Evolutionary conservation across 257 asterid species (phyloP).

Genomic region (Nicotiana knightiana): DNA sequence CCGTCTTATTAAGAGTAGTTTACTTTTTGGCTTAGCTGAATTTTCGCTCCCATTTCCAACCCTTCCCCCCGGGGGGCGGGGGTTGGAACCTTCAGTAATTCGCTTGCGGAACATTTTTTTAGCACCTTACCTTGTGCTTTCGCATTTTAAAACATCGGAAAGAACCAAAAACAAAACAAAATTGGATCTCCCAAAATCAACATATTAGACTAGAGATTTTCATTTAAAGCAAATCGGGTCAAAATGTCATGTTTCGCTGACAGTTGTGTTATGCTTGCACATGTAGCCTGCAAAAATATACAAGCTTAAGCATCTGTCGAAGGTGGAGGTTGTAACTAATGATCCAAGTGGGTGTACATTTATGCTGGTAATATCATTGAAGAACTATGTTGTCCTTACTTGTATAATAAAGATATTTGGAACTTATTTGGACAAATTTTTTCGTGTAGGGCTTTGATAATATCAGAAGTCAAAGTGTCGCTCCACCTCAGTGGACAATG

Average conservation of each 20-base stretch:
- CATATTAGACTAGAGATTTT: neutral
- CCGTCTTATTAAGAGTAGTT: neutral
- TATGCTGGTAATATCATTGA: constrained; percentile 51
- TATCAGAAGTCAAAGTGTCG: constrained; percentile 87
- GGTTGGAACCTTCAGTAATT: neutral
- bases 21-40: neutral
- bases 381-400: constrained; percentile 1
- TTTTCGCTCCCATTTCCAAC: neutral
- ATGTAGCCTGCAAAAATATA: constrained; percentile 77
- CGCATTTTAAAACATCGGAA: neutral
- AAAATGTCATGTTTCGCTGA: neutral
- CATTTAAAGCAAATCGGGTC: neutral
- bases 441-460: constrained; percentile 87
- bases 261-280: neutral
- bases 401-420: constrained; percentile 8
- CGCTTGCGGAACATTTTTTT: constrained; percentile 4
- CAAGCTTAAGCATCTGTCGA: constrained; percentile 93
- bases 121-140: neutral
- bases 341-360: constrained; percentile 99
- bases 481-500: constrained; percentile 99
- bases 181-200: neutral
- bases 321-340: constrained; percentile 84
- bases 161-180: neutral
- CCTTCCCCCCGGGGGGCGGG: neutral
- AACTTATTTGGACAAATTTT: neutral